These are phyloP conservation scores for Gardenia jasminoides DNA, from an alignment of 257 asterid species.

Conservation along the genomic window DNA sequence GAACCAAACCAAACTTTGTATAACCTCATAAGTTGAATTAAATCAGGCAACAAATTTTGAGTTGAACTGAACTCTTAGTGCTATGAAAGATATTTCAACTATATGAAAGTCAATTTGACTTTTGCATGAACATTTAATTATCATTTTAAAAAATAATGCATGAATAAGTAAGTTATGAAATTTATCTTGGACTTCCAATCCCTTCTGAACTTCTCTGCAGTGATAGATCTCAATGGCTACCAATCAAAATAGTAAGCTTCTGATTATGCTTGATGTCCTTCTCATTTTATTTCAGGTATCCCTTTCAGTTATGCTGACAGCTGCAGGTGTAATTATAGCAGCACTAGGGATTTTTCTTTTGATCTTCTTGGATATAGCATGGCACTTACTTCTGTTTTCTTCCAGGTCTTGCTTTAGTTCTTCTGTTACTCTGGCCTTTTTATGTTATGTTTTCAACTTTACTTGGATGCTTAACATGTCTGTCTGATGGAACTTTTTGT, in stretches of 20 bases:
- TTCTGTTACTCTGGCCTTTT: slow-evolving; percentile 8
- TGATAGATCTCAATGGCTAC: background rate
- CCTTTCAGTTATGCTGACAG: slow-evolving; percentile 82
- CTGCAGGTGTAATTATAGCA: slow-evolving; percentile 91
- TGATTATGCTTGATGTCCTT: background rate
- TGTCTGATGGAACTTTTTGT: slow-evolving; percentile 14
- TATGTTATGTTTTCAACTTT: background rate
- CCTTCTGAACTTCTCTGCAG: background rate
- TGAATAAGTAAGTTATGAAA: background rate
- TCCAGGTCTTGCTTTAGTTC: slow-evolving; percentile 60
- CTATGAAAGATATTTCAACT: background rate
- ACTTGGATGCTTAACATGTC: background rate
- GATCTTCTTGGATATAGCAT: slow-evolving; percentile 85
- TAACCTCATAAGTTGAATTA: background rate
- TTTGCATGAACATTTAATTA: background rate
- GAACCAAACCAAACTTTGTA: too few species aligned
- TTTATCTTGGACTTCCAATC: background rate
- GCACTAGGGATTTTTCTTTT: slow-evolving; percentile 98
- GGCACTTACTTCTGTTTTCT: slow-evolving; percentile 91
- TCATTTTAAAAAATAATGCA: background rate
- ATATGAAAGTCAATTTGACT: background rate
- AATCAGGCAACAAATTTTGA: background rate
- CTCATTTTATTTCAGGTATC: slow-evolving; percentile 57
- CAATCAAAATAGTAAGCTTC: background rate
- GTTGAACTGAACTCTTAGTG: background rate